A percentile compares a stretch with the other conserved stretches of the same genome.
Conservation (phyloP, 2,329 filamentous ascomycete genomes). For the Gaeumannomyces tritici region DNA sequence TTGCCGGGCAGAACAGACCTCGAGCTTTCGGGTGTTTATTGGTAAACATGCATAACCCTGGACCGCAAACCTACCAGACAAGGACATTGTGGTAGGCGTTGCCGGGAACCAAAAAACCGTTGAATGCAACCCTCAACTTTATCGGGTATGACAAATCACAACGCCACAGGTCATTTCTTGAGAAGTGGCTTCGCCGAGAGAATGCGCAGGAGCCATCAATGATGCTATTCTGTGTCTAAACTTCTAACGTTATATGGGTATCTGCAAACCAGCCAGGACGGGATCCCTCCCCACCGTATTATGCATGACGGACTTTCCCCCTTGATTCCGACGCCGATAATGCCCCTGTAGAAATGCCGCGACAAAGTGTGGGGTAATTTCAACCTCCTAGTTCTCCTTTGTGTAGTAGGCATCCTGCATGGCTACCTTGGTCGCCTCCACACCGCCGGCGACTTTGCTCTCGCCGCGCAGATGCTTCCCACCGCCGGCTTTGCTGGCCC, state of each 20-base stretch:
- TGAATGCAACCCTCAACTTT: not conserved
- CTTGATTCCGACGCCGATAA: not conserved
- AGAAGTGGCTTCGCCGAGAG: not conserved
- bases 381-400: conserved; percentile 5
- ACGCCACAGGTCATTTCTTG: no score
- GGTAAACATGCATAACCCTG: not conserved
- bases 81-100: not conserved
- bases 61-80: no score
- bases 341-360: not conserved
- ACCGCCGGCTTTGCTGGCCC: conserved; percentile 34
- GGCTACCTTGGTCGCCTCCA: conserved; percentile 23
- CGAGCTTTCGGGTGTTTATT: not conserved
- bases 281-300: not conserved
- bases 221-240: not conserved
- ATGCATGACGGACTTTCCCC: not conserved
- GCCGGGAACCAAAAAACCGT: not conserved
- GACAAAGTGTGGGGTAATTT: not conserved
- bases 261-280: not conserved
- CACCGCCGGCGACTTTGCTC: conserved; percentile 27
- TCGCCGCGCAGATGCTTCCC: conserved; percentile 38
- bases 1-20: not conserved
- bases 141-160: no score
- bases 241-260: not conserved
- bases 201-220: not conserved
- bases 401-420: conserved; percentile 42